Base-by-base conservation (phyloP, 345 rosid species). In the Populus pruinosa region DNA sequence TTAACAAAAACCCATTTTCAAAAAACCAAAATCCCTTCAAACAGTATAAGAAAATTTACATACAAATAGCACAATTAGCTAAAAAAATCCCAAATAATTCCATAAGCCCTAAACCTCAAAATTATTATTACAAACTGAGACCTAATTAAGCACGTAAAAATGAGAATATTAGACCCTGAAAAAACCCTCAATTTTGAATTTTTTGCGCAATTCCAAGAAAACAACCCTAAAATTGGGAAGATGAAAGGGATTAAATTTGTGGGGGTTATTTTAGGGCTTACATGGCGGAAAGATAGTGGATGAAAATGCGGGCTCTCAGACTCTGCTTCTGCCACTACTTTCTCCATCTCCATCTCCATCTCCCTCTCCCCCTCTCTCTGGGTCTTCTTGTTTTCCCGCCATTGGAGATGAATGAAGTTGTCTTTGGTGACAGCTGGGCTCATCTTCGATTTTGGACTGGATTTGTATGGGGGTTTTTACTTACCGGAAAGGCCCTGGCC, bases 271-370 rank as follows among this genome's bases (percentile, higher is more conserved):
- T 67, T 17, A 27, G 8, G 7, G 78, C 79, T 80, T 70, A 91
- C 94, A 91, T 91, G 76, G 91, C 92, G 68, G 91, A 89, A 75
- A 91, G 92, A 79, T 88, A 89, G 73, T 91, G 94, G 79, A 91
- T 89, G 87, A 91, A 91, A 78, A 91, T 91, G 59, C 93, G 88
- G 4, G 93, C 93, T 78, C 88, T 86, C 98, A 77, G 44, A 36
- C 10, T 81, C 97, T 69, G 81, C 86, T 73, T 86, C 88, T 9
- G 88, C 4, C 4, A 86, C 87, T 72, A 77, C 87, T 78, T 91
- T 93, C 86, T 90, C 90, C 80, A 83, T 65, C 36, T 90, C 90
- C 80, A 83, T 65, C 36, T 68, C 78, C 39, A 18, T 71, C 67
- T n/a, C 73, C 6, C 50, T 3, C 27, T 41, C 21, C 47, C 77